Conservation (phyloP, 2,329 filamentous ascomycete genomes). For the Nothopassalora personata region DNA sequence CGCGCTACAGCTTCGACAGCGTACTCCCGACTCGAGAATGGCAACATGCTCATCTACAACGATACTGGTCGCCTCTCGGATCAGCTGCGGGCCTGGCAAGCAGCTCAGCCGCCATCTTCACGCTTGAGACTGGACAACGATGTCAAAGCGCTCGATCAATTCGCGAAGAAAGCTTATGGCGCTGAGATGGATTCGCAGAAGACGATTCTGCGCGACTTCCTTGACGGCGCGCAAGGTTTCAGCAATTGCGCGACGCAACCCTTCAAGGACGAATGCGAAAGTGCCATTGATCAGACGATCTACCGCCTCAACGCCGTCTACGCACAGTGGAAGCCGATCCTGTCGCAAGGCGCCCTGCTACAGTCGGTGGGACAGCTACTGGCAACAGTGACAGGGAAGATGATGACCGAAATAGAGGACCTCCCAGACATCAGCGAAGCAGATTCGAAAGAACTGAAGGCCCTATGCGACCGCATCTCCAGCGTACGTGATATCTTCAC, state of each 20-base stretch:
- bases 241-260: conserved; percentile 54
- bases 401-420: conserved; percentile 59
- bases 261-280: conserved; percentile 56
- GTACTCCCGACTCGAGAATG: conserved; percentile 57
- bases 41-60: conserved; percentile 62
- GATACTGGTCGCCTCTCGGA: conserved; percentile 56
- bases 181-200: conserved; percentile 61
- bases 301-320: conserved; percentile 55
- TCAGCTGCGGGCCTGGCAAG: conserved; percentile 46
- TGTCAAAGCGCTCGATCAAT: conserved; percentile 52
- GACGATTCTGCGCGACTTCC: conserved; percentile 56
- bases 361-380: conserved; percentile 58
- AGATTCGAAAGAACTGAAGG: conserved; percentile 55
- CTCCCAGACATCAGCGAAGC: conserved; percentile 59
- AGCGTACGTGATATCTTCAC: conserved; percentile 54
- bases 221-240: conserved; percentile 60
- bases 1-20: conserved; percentile 69
- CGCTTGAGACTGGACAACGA: conserved; percentile 49
- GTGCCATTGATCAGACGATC: conserved; percentile 53
- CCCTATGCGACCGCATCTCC: conserved; percentile 52
- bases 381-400: conserved; percentile 52
- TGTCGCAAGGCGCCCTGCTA: conserved; percentile 56
- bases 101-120: conserved; percentile 39
- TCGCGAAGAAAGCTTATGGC: conserved; percentile 57
- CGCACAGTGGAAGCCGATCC: conserved; percentile 51